Conservation (phyloP, 2,329 filamentous ascomycete genomes). For the Incumbomyces lentus region DNA sequence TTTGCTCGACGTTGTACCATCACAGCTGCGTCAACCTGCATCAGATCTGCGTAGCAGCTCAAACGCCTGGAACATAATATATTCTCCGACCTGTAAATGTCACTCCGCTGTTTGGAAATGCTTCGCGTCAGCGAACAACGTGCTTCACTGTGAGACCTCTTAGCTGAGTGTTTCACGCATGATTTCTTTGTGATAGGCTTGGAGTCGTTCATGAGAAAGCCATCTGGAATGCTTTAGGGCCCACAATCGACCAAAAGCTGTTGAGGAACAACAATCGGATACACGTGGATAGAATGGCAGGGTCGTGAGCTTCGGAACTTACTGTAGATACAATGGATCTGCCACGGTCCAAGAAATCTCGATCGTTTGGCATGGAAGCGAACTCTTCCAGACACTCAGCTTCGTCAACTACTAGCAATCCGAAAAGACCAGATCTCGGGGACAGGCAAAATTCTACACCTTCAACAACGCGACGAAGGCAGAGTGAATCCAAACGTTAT, state of each 20-base stretch:
- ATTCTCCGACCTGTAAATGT: slow-evolving; percentile 3
- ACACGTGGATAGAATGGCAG: neutral
- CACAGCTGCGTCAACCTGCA: slow-evolving; percentile 2
- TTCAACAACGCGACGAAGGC: slow-evolving; percentile 13
- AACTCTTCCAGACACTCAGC: slow-evolving; percentile 10
- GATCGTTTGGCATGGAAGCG: slow-evolving; percentile 16
- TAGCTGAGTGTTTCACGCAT: slow-evolving; percentile 4
- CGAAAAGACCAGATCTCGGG: slow-evolving; percentile 12
- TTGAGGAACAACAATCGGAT: neutral
- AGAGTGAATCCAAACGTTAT: slow-evolving; percentile 13
- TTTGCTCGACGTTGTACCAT: neutral
- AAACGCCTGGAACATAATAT: neutral
- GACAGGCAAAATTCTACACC: slow-evolving; percentile 20
- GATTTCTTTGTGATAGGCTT: neutral
- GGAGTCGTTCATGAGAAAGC: neutral
- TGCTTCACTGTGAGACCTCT: slow-evolving; percentile 7
- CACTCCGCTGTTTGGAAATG: too few species aligned
- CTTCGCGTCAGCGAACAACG: too few species aligned
- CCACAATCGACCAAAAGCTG: neutral
- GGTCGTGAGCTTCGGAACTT: slow-evolving; percentile 5
- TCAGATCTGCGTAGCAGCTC: slow-evolving; percentile 4
- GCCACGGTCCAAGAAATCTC: slow-evolving; percentile 16
- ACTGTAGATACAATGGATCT: slow-evolving; percentile 15
- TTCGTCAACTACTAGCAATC: neutral
- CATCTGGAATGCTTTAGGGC: too few species aligned